Evolutionary conservation across 192 early-diverging fungal species (phyloP), one percentile per base, ranked within the genome.

Genomic region (Coemansia sp.): DNA sequence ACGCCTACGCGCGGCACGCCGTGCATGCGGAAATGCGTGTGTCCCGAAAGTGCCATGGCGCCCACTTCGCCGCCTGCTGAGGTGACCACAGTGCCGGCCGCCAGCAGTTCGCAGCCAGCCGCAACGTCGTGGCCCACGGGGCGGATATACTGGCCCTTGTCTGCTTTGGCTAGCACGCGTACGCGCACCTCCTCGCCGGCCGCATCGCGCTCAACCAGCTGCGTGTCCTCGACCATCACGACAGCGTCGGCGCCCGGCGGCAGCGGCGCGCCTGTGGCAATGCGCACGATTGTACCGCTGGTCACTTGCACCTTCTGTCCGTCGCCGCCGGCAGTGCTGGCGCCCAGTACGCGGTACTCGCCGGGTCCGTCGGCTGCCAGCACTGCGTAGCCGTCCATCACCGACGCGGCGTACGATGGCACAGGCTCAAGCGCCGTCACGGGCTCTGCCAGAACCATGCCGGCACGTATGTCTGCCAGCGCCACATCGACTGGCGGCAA

Each of bases 201-300:
- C 27, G 61, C 71, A 1, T 78, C 81, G 0, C 73, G 60, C 38
- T 66, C 64, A n/a, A 88, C 60, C 7, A 98, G 71, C 46, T 72
- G 61, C 2, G 96, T 96, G 54, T 96, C 87, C 64, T 98, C 96
- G 15, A 96, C 88, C 96, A 98, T 98, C 13, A 96, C 88, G n/a
- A 98, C 89, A 10, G 93, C 93, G 34, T 84, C 84, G 0, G 96
- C 91, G 7, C 90, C 90, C 3, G 65, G 68, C 2, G 94, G 94
- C 6, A 98, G 57, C 25, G 89, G 83, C 0, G 91, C 96, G 12
- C 96, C 96, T 0, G 96, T 96, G 9, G 93, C 85, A 24, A 98
- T 82, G 8, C 90, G 81, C 34, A 87, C 81, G 23, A 95, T 83
- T 34, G 84, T 78, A 13, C 89, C 89, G 52, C 11, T 8, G 49